A percentile compares a stretch with the other conserved stretches of the same genome.
phyloP scores from a whole-genome alignment of 1,284 basidiomycete species.

The Rhodotorula sp. region DNA sequence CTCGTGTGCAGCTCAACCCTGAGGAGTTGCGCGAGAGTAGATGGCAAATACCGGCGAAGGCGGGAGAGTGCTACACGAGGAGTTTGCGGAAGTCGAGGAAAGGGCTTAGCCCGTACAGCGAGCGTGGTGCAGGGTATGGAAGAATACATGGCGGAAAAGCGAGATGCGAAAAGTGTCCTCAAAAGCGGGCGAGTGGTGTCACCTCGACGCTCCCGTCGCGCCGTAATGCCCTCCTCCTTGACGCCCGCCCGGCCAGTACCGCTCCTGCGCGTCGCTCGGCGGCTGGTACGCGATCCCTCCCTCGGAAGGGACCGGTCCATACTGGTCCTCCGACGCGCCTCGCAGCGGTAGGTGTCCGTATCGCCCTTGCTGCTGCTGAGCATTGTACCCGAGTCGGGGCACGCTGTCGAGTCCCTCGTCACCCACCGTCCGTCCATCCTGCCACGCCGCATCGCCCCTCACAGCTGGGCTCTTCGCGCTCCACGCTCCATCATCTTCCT shows the following conservation, averaged over 20 bases:
- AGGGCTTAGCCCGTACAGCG: neutral
- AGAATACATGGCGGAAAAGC: neutral
- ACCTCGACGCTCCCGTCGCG: neutral
- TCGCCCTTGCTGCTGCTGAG: neutral
- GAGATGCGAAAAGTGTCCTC: neutral
- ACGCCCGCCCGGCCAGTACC: neutral
- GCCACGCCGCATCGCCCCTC: conserved; percentile 6
- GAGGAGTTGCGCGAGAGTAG: neutral
- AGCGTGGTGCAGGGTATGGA: neutral
- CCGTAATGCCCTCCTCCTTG: neutral
- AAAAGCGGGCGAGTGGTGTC: neutral
- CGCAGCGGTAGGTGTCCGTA: conserved; percentile 17
- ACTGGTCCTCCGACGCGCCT: neutral
- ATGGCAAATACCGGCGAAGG: neutral
- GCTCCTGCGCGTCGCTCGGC: neutral
- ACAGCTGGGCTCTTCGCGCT: neutral
- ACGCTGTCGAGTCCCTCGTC: neutral
- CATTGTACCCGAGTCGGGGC: neutral
- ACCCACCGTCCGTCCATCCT: neutral
- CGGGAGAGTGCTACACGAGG: neutral
- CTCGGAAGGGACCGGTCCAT: neutral
- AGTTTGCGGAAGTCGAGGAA: neutral
- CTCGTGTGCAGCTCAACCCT: neutral
- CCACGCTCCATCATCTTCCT: neutral
- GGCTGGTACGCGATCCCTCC: neutral